Conservation (phyloP, 176 grass and related monocot genomes). For the Rhynchospora tenuis region DNA sequence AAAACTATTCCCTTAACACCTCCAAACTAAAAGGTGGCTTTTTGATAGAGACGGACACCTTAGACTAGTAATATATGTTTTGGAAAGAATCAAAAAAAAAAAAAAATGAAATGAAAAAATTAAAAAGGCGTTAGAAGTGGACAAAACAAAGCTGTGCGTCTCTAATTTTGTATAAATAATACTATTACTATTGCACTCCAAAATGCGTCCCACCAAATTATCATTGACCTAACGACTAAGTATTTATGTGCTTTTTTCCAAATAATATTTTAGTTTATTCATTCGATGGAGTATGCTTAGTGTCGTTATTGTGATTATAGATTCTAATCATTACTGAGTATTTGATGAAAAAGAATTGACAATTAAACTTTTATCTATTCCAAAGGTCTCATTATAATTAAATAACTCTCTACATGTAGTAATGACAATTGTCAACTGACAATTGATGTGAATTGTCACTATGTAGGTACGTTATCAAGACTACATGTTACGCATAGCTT, state of each 20-base stretch:
- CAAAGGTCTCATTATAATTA: not conserved
- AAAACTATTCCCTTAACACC: not conserved
- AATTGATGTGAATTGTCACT: no score
- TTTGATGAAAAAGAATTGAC: not conserved
- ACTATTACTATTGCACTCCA: slow-evolving; percentile 1
- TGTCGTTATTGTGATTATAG: not conserved
- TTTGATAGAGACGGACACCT: not conserved
- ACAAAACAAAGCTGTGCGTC: not conserved
- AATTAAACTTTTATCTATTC: not conserved
- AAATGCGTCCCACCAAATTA: not conserved
- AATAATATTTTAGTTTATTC: not conserved
- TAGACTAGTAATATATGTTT: no score
- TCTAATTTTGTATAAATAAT: not conserved
- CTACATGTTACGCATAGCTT: not conserved
- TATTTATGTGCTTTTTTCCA: not conserved
- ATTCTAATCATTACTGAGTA: not conserved
- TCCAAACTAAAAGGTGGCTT: not conserved
- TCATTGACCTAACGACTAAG: not conserved
- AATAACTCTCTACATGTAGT: not conserved
- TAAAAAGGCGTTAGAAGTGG: not conserved
- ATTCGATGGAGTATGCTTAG: not conserved
- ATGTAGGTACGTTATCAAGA: no score
- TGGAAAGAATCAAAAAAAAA: not conserved
- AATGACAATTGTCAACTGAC: no score
- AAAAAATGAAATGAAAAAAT: not conserved